Percentiles rank a stretch among this genome's conserved stretches.
These are phyloP conservation scores for Suzukiozyma palmioleophila DNA, from an alignment of 1,139 yeast genomes.

Conservation along the genomic window DNA sequence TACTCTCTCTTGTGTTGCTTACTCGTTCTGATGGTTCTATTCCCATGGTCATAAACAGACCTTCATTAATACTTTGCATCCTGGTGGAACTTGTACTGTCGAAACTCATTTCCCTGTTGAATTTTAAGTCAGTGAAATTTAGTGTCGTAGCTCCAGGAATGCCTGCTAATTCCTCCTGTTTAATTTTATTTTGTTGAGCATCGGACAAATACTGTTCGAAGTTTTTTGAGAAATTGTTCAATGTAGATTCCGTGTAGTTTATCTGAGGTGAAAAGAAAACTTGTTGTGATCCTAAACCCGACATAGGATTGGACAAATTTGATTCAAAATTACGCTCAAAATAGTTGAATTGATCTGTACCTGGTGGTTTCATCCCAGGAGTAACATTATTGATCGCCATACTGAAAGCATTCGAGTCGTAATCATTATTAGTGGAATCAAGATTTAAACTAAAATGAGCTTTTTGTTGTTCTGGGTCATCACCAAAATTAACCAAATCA, in stretches of 20 bases:
- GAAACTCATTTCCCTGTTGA: no score
- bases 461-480: slow-evolving; percentile 5
- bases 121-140: no score
- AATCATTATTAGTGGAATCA: slow-evolving; percentile 2
- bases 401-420: slow-evolving; percentile 9
- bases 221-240: slow-evolving; percentile 11
- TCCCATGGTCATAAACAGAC: no score
- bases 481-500: slow-evolving; percentile 6
- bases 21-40: no score
- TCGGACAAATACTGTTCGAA: slow-evolving; percentile 11
- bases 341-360: slow-evolving; percentile 26
- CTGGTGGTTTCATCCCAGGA: slow-evolving; percentile 42
- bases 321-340: slow-evolving; percentile 18
- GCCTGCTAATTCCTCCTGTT: background rate
- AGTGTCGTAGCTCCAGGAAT: no score
- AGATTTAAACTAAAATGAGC: background rate
- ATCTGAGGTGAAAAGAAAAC: slow-evolving; percentile 12
- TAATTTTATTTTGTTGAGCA: background rate
- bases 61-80: no score
- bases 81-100: no score
- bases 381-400: slow-evolving; percentile 22
- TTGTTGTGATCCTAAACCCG: background rate
- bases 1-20: no score
- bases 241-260: slow-evolving; percentile 6
- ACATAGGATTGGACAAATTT: background rate